Percentiles rank a stretch among this genome's conserved stretches.
Conservation (phyloP, 164 flowering plant species). For the Vitis labrusca region DNA sequence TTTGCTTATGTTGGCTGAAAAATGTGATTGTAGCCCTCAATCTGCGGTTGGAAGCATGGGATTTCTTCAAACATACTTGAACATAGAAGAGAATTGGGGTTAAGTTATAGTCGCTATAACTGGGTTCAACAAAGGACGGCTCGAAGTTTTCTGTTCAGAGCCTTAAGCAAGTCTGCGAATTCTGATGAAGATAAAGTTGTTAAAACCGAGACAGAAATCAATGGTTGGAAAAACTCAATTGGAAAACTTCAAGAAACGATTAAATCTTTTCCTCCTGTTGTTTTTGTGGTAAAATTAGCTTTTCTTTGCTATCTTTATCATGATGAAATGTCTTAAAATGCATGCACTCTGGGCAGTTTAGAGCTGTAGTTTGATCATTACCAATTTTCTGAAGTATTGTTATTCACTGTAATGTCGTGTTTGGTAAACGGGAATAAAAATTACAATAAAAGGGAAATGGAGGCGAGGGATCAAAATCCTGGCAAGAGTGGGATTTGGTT, state of each 20-base stretch:
- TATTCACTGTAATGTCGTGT: too few species aligned
- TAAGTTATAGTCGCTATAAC: neutral
- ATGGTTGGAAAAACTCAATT: conserved; percentile 13
- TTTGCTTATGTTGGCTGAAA: neutral
- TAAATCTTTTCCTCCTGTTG: conserved; percentile 36
- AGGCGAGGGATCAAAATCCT: too few species aligned
- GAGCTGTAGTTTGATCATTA: too few species aligned
- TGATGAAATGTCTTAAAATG: too few species aligned
- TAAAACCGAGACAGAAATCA: conserved; percentile 12
- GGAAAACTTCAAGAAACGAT: conserved; percentile 34
- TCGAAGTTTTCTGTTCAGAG: conserved; percentile 10
- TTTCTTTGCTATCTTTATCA: neutral
- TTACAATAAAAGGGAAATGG: too few species aligned
- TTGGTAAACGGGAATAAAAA: too few species aligned
- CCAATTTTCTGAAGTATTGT: too few species aligned
- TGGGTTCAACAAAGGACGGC: neutral
- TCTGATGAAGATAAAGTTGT: conserved; percentile 20
- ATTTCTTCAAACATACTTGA: conserved; percentile 13
- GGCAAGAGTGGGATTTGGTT: too few species aligned
- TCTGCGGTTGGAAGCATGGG: conserved; percentile 18
- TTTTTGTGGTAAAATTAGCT: conserved; percentile 32
- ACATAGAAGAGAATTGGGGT: conserved; percentile 14
- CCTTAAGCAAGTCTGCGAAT: conserved; percentile 8
- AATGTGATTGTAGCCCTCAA: conserved; percentile 12
- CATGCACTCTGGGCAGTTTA: too few species aligned